Percentiles rank a stretch among this genome's conserved stretches.
Evolutionary conservation across 768 basidiomycete genomes (phyloP).

Genomic region (Fomitopsis serialis): DNA sequence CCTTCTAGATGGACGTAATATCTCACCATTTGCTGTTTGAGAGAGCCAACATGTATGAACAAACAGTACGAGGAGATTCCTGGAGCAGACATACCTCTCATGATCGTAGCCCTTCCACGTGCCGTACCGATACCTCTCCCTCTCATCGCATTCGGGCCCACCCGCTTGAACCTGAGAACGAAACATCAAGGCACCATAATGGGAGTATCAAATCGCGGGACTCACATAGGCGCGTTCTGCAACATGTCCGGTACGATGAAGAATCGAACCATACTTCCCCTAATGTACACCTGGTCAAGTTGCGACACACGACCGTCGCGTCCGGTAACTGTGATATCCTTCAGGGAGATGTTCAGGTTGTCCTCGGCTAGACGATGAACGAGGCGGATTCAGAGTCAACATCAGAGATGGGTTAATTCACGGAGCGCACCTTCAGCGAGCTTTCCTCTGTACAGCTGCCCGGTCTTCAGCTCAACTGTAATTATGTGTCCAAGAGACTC

Average conservation of each 20-base stretch:
- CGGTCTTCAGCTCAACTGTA: slow-evolving; percentile 97
- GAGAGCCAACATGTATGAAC: slow-evolving; percentile 15
- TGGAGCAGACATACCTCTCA: slow-evolving; percentile 69
- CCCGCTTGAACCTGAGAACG: slow-evolving; percentile 87
- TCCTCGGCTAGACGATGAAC: slow-evolving; percentile 74
- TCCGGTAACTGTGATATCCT: slow-evolving; percentile 95
- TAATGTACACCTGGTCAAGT: slow-evolving; percentile 97
- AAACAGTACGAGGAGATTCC: slow-evolving; percentile 1
- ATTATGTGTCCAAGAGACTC: slow-evolving; percentile 95
- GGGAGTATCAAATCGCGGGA: slow-evolving; percentile 10
- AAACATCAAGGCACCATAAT: background rate
- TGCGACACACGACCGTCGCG: slow-evolving; percentile 98
- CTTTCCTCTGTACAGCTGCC: slow-evolving; percentile 95
- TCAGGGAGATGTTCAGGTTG: slow-evolving; percentile 93
- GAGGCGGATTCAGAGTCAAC: slow-evolving; percentile 10
- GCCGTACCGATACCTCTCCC: slow-evolving; percentile 99
- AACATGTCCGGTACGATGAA: slow-evolving; percentile 99
- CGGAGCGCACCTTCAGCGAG: slow-evolving; percentile 80
- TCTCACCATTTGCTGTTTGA: slow-evolving; percentile 69
- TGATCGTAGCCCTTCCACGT: slow-evolving; percentile 96
- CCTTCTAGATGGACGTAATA: background rate
- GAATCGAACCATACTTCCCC: slow-evolving; percentile 97
- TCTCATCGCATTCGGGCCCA: slow-evolving; percentile 97
- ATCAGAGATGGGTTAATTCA: background rate
- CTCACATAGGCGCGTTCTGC: slow-evolving; percentile 97